phyloP scores from a whole-genome alignment of 2,329 filamentous ascomycete genomes.

The Pseudocercospora vitis region DNA sequence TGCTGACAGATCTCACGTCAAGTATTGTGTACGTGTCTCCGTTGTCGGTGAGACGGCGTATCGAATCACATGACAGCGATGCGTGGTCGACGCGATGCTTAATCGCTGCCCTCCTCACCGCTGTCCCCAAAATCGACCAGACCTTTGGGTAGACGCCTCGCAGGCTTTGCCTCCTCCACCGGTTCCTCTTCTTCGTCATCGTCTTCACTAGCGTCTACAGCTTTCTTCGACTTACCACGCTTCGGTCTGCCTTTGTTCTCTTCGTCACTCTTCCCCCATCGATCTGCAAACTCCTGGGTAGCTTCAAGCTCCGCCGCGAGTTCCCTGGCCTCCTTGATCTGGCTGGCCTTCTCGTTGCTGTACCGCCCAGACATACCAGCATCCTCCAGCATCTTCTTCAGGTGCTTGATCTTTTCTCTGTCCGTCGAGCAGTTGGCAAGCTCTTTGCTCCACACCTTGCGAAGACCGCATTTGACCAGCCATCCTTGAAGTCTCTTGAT shows the following conservation, averaged over 20 bases:
- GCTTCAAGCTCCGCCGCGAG: constrained; percentile 79
- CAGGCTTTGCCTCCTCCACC: constrained; percentile 18
- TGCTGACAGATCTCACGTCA: too few relatives aligned
- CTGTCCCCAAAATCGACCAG: constrained; percentile 41
- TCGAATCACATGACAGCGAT: too few relatives aligned
- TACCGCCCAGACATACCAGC: constrained; percentile 87
- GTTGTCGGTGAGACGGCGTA: too few relatives aligned
- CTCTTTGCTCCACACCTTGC: constrained; percentile 87
- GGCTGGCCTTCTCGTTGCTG: constrained; percentile 76
- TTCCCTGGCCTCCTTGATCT: constrained; percentile 86
- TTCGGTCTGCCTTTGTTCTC: constrained; percentile 18
- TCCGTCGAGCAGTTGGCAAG: constrained; percentile 72
- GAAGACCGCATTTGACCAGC: constrained; percentile 84
- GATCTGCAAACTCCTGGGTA: constrained; percentile 75
- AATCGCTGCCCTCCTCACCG: constrained; percentile 37
- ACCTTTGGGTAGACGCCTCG: constrained; percentile 34
- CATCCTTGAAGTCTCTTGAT: constrained; percentile 87
- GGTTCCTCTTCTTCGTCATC: constrained; percentile 19
- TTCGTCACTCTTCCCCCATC: constrained; percentile 62
- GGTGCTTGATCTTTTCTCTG: constrained; percentile 77
- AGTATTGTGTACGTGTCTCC: too few relatives aligned
- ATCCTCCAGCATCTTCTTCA: constrained; percentile 75
- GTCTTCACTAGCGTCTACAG: constrained; percentile 15
- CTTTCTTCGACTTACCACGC: constrained; percentile 8
- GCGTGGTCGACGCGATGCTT: too few relatives aligned